Base-by-base conservation (phyloP, 257 asterid species). In the Cordia subcordata region DNA sequence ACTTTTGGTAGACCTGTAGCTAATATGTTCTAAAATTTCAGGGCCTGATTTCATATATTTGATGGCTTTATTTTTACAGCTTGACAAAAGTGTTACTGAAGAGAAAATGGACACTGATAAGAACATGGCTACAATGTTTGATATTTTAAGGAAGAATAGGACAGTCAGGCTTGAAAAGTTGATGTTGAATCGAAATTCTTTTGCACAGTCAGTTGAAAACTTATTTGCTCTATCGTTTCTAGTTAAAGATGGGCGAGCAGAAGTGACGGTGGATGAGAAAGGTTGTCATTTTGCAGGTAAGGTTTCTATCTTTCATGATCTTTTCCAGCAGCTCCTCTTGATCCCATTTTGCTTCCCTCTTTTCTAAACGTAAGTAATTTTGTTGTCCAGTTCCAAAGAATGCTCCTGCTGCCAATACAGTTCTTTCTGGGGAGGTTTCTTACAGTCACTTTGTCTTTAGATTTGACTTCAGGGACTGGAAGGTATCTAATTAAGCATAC, bases 151-250 rank as follows among this genome's bases (percentile, higher is more conserved):
- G 72, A 85, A 72, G 72, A 69, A 86, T 18, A 79, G 81, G 63
- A 76, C 78, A 55, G 87, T 75, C 51, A 74, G 74, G 72, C 92
- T 93, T 45, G 96, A 89, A 72, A 79, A 79, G 66, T 74, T 93
- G 39, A 76, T 93, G 53, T 53, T 93, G 66, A 85, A 86, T 65
- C 67, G 89, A 69, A 78, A 66, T 22, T 89, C 87, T 50, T 93
- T 88, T 70, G 88, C 99, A 16, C 95, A 93, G 72, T 86, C 99
- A 27, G 95, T 89, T 70, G 99, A 93, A 62, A 93, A 93, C 74
- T 72, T 93, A 55, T 93, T 93, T 84, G 91, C 99, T 53, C 69
- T 93, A 42, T 89, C 99, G 38, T 93, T 93, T 73, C 82, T 93
- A 20, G 67, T 80, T 62, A 93, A 82, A 78, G 99, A 93, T 73